Evolutionary conservation across 257 asterid genomes (phyloP).

Genomic region (Paraleonurus japonicus): DNA sequence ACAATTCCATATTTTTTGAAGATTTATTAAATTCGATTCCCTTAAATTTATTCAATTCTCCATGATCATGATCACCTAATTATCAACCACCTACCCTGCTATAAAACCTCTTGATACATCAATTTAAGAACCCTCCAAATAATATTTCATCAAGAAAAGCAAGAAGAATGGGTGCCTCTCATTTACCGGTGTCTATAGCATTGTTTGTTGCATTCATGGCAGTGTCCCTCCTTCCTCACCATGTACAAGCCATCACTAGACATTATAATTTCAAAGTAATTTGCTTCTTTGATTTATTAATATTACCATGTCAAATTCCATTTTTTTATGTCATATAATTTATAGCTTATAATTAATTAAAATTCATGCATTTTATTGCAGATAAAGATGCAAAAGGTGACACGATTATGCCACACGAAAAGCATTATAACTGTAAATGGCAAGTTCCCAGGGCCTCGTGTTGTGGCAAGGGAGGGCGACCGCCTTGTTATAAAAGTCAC

Average conservation of each 20-base stretch:
- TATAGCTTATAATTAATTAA: too few relatives aligned
- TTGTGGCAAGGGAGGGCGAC: constrained; percentile 62
- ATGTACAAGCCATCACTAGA: background rate
- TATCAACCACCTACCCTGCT: constrained; percentile 32
- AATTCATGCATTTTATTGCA: constrained; percentile 12
- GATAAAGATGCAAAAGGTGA: constrained; percentile 47
- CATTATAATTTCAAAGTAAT: constrained; percentile 4
- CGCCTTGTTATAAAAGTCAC: constrained; percentile 47
- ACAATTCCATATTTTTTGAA: too few relatives aligned
- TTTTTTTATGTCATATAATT: too few relatives aligned
- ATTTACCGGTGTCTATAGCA: constrained; percentile 18
- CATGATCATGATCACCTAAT: too few relatives aligned
- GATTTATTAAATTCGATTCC: background rate
- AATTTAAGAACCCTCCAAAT: too few relatives aligned
- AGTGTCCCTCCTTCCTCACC: background rate
- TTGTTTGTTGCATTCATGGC: constrained; percentile 15
- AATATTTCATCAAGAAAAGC: too few relatives aligned
- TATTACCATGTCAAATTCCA: too few relatives aligned
- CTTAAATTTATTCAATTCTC: background rate
- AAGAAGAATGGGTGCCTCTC: constrained; percentile 31
- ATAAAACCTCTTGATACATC: background rate
- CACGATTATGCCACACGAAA: constrained; percentile 54
- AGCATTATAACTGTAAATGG: constrained; percentile 62
- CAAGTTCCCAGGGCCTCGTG: constrained; percentile 59
- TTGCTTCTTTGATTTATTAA: background rate